Evolutionary conservation across 106 monocot genomes (phyloP), one percentile per base, ranked within the genome.

Genomic region (Dendrobium huoshanense): DNA sequence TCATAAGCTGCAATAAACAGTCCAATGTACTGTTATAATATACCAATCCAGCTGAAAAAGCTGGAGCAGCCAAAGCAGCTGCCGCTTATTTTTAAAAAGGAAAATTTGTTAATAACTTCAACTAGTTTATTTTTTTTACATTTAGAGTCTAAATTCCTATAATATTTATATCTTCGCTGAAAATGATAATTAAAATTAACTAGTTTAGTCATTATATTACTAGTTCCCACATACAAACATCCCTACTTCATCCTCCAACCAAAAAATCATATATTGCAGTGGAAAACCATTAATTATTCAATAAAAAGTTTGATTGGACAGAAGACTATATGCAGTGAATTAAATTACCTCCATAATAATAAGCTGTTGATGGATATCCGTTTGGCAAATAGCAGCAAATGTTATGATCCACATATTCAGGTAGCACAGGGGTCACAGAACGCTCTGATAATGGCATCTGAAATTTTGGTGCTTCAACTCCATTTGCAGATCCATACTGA

Each of bases 291-390:
- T 44, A 41, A 75, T 44, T 44, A 75, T 13, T 13, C 44, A 75
- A 7, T 72, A 72, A 72, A 72, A 15, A 3, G 10, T 72, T 72
- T 58, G 3, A 2, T 13, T 15, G 15, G 51, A 16, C 13, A 74
- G 7, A 15, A 73, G 20, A 74, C 4, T 43, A 67, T 9, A 49
- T 48, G 45, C 19, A 47, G 16, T 9, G 4, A 80, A 22, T 68
- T 19, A 55, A 85, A 74, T 72, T 45, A 91, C 91, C 87, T 81
- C 87, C 89, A 79, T 87, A 92, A 25, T 86, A 92, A 73, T 80
- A 89, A 1, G 87, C 40, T 4, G 67, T 75, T 7, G 89, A 79
- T 22, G 85, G 80, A 77, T 89, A 92, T 45, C 87, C 87, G 78
- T 83, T 90, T 0, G 81, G 85, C 51, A 73, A 49, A 61, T 73